A percentile compares a stretch with the other conserved stretches of the same genome.
phyloP scores from a whole-genome alignment of 352 stramenopile genomes.

The Globisporangium heterothallicum region DNA sequence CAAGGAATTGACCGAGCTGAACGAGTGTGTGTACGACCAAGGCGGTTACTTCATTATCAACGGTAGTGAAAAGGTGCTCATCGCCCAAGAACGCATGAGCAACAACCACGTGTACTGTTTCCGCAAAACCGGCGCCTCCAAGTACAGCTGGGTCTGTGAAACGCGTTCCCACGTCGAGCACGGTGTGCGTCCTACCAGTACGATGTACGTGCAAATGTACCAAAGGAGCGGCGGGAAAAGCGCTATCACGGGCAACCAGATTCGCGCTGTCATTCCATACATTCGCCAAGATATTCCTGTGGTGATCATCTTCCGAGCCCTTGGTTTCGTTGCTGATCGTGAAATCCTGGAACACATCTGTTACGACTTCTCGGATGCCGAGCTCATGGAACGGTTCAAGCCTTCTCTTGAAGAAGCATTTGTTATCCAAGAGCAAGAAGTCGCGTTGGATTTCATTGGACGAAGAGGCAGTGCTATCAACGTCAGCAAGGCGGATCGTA shows the following conservation, averaged over 20 bases:
- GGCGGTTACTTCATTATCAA: slow-evolving; percentile 99
- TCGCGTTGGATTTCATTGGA: slow-evolving; percentile 99
- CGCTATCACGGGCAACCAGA: slow-evolving; percentile 97
- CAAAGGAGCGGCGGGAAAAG: slow-evolving; percentile 91
- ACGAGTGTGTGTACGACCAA: slow-evolving; percentile 99
- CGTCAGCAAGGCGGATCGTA: slow-evolving; percentile 96
- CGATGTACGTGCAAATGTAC: slow-evolving; percentile 99
- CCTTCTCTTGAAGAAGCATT: slow-evolving; percentile 98
- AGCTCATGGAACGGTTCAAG: slow-evolving; percentile 99
- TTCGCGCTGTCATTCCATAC: slow-evolving; percentile 96
- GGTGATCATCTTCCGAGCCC: slow-evolving; percentile 98
- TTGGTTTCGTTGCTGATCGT: slow-evolving; percentile 94
- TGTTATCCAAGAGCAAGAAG: slow-evolving; percentile 97
- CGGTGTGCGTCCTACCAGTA: slow-evolving; percentile 91
- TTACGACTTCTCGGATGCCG: slow-evolving; percentile 96
- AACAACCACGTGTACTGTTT: slow-evolving; percentile 99
- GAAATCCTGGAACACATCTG: slow-evolving; percentile 99
- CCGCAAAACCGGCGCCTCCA: slow-evolving; percentile 96
- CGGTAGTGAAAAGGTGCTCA: slow-evolving; percentile 97
- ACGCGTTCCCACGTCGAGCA: slow-evolving; percentile 96
- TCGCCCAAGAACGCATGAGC: slow-evolving; percentile 98
- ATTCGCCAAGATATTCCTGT: slow-evolving; percentile 98
- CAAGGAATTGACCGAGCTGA: slow-evolving; percentile 91
- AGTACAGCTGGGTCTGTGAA: slow-evolving; percentile 96
- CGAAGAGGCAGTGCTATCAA: slow-evolving; percentile 93